These are phyloP conservation scores for Trichoderma koningii DNA, from an alignment of 2,329 filamentous ascomycete species.

Conservation along the genomic window DNA sequence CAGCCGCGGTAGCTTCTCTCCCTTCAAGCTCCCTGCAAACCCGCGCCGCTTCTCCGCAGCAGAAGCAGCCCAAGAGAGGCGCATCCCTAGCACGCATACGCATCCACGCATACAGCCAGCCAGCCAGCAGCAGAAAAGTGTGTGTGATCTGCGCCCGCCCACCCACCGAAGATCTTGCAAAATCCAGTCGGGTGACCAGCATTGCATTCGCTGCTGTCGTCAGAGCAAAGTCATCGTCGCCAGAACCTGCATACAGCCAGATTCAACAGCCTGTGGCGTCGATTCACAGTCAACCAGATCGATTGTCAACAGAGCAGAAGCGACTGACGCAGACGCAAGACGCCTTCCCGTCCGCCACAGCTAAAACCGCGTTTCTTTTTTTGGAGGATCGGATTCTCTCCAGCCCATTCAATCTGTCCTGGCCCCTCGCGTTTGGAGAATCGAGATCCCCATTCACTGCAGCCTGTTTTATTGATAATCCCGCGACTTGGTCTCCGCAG, in stretches of 20 bases:
- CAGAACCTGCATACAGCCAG: constrained; percentile 9
- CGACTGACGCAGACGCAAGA: not conserved
- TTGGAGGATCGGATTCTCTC: constrained; percentile 13
- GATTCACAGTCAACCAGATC: not conserved
- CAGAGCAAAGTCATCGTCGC: constrained; percentile 14
- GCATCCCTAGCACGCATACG: not conserved
- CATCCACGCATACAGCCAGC: constrained; percentile 3
- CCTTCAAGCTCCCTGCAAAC: not conserved
- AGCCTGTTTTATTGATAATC: constrained; percentile 4
- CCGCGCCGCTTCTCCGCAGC: not conserved
- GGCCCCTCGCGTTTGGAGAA: constrained; percentile 6
- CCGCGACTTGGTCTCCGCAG: not conserved
- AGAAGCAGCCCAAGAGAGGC: not conserved
- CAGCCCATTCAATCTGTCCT: not conserved
- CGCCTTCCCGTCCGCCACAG: constrained; percentile 28
- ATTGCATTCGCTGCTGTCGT: constrained; percentile 15
- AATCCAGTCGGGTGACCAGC: constrained; percentile 20
- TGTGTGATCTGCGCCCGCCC: constrained; percentile 20
- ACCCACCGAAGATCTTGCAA: constrained; percentile 19
- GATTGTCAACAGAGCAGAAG: not conserved
- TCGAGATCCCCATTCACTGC: not conserved
- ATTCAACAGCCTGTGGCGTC: not conserved
- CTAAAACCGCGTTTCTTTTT: constrained; percentile 27
- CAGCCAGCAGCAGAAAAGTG: not conserved
- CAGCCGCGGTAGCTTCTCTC: not conserved